phyloP scores from a whole-genome alignment of 2,329 filamentous ascomycete species.

The Sporothrix protearum region DNA sequence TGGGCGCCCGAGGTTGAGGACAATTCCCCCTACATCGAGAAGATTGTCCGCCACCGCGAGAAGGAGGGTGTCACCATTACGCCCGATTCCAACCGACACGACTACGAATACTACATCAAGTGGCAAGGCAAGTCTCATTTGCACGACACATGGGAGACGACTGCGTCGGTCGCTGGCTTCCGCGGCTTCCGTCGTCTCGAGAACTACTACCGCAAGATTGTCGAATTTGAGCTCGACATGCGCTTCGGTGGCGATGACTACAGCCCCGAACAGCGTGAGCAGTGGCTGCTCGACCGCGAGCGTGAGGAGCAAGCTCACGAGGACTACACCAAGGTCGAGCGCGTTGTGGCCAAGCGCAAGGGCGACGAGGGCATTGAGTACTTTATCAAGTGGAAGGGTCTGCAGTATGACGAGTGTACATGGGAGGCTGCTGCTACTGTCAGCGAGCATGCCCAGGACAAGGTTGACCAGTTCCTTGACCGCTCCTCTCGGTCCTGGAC shows the following conservation, averaged over 20 bases:
- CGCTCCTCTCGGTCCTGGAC: constrained; percentile 75
- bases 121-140: constrained; percentile 96
- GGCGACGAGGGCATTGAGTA: constrained; percentile 83
- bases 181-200: constrained; percentile 86
- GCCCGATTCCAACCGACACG: constrained; percentile 59
- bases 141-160: constrained; percentile 91
- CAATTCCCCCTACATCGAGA: constrained; percentile 80
- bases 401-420: constrained; percentile 90
- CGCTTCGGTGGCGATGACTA: constrained; percentile 69
- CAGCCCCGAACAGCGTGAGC: constrained; percentile 81
- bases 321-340: constrained; percentile 88
- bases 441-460: constrained; percentile 73
- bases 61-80: constrained; percentile 63
- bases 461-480: constrained; percentile 88
- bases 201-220: constrained; percentile 85
- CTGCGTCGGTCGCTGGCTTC: constrained; percentile 68
- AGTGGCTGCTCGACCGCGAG: constrained; percentile 93
- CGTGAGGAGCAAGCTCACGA: constrained; percentile 81
- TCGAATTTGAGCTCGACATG: constrained; percentile 75
- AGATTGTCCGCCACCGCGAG: constrained; percentile 80
- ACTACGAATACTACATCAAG: constrained; percentile 92
- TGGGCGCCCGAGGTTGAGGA: constrained; percentile 69
- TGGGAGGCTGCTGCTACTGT: constrained; percentile 76
- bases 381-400: constrained; percentile 92
- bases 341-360: constrained; percentile 79